Percentiles rank a stretch among this genome's conserved stretches.
Evolutionary conservation across 2,329 filamentous ascomycete genomes (phyloP).

Genomic region (Pyrenophora graminea): DNA sequence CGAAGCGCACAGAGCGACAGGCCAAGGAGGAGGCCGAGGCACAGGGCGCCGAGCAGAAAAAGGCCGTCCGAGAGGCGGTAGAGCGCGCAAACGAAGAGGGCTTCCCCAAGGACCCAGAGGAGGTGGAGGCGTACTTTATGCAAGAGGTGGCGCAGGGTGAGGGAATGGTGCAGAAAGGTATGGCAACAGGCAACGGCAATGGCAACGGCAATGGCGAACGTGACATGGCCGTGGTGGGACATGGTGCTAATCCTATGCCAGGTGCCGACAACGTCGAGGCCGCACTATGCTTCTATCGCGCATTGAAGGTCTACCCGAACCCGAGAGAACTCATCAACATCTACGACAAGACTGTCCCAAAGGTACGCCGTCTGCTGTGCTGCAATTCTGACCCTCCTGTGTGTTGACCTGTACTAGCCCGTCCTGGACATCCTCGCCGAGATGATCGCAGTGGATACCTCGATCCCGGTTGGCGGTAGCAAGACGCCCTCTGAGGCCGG

Average conservation of each 20-base stretch:
- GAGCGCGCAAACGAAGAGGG: constrained; percentile 86
- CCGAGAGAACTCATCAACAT: constrained; percentile 91
- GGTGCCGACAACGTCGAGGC: constrained; percentile 76
- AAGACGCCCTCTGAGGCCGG: constrained; percentile 44
- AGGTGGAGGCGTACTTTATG: constrained; percentile 97
- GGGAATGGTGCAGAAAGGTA: constrained; percentile 79
- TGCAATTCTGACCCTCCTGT: background rate
- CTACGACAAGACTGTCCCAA: constrained; percentile 98
- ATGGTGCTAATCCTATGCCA: constrained; percentile 41
- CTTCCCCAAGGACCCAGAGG: constrained; percentile 86
- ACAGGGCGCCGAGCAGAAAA: constrained; percentile 67
- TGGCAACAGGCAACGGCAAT: background rate
- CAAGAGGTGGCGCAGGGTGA: constrained; percentile 91
- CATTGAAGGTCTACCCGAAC: constrained; percentile 95
- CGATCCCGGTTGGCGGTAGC: constrained; percentile 48
- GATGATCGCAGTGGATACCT: constrained; percentile 93
- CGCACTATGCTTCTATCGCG: constrained; percentile 95
- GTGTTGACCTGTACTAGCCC: constrained; percentile 58
- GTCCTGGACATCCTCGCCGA: constrained; percentile 95
- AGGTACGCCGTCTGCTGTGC: constrained; percentile 60
- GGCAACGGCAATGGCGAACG: no score
- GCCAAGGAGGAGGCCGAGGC: constrained; percentile 74
- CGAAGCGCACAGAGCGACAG: constrained; percentile 70
- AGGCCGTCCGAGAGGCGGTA: constrained; percentile 74
- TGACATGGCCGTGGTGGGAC: background rate